Percentiles rank a stretch among this genome's conserved stretches.
These are phyloP conservation scores for Neurospora africana DNA, from an alignment of 495 filamentous ascomycete genomes.

Conservation along the genomic window DNA sequence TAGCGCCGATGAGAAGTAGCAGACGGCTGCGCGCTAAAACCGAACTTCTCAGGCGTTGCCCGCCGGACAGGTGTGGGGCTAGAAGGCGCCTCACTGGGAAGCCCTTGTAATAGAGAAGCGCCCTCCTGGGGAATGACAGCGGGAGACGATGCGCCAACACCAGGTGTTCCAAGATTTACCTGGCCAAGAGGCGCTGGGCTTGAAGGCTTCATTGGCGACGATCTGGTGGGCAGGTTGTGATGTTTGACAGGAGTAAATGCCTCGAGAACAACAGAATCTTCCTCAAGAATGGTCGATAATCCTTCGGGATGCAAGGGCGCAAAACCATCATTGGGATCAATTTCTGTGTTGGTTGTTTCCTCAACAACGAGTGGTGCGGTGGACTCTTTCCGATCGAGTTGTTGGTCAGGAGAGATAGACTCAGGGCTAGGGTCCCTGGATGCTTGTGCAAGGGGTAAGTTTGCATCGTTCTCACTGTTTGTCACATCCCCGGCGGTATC, in stretches of 20 bases:
- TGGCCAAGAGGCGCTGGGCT: not conserved
- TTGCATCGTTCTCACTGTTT: not conserved
- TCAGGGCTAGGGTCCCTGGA: conserved; percentile 4
- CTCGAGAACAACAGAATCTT: conserved; percentile 6
- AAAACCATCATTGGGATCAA: conserved; percentile 2
- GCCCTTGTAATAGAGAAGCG: not conserved
- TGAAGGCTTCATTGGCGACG: not conserved
- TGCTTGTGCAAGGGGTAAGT: conserved; percentile 9
- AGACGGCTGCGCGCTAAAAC: not conserved
- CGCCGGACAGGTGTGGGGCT: not conserved
- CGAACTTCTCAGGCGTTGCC: not conserved
- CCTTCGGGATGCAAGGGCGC: conserved; percentile 15
- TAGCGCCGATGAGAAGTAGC: not conserved
- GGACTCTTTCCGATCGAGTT: not conserved
- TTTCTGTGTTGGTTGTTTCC: not conserved
- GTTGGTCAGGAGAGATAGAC: not conserved
- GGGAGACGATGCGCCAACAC: not conserved
- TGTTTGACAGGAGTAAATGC: not conserved
- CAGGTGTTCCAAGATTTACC: not conserved
- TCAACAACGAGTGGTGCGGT: not conserved
- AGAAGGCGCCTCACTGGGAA: not conserved
- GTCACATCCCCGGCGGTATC: not conserved
- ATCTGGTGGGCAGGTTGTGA: not conserved
- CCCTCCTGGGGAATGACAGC: not conserved
- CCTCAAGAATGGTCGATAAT: conserved; percentile 22